Evolutionary conservation across 2,329 filamentous ascomycete genomes (phyloP).

Genomic region (Colletotrichum salicis): DNA sequence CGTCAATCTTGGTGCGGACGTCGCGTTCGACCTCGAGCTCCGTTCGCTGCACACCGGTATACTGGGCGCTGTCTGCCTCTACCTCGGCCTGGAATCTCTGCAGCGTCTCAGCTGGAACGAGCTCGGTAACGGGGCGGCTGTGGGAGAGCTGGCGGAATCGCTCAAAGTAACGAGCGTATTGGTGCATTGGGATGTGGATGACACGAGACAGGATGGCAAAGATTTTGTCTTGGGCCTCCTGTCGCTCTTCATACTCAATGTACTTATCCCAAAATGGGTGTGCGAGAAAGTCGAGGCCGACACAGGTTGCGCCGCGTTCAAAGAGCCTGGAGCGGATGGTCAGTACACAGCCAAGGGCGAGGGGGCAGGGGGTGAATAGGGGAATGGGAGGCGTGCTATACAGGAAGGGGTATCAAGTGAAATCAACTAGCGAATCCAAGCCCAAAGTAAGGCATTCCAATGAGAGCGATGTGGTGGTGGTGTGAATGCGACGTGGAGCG

Average conservation of each 20-base stretch:
- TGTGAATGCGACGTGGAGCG: slow-evolving; percentile 54
- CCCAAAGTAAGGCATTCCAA: slow-evolving; percentile 55
- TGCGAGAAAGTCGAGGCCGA: slow-evolving; percentile 92
- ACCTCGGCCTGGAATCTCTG: slow-evolving; percentile 77
- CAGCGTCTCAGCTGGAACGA: slow-evolving; percentile 76
- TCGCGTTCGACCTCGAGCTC: slow-evolving; percentile 87
- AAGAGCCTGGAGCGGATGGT: slow-evolving; percentile 77
- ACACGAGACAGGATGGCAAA: slow-evolving; percentile 85
- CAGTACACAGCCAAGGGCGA: slow-evolving; percentile 38
- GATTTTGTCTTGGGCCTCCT: slow-evolving; percentile 85
- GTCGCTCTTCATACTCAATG: slow-evolving; percentile 93
- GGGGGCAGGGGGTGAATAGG: slow-evolving; percentile 41
- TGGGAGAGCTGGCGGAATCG: slow-evolving; percentile 84
- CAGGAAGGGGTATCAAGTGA: slow-evolving; percentile 64
- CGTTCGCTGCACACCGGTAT: slow-evolving; percentile 64
- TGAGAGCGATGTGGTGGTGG: slow-evolving; percentile 41
- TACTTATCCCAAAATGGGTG: slow-evolving; percentile 99
- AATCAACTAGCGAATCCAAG: slow-evolving; percentile 63
- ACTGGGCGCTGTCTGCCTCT: slow-evolving; percentile 69
- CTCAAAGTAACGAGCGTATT: slow-evolving; percentile 95
- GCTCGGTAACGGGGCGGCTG: slow-evolving; percentile 75
- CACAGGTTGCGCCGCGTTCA: slow-evolving; percentile 84
- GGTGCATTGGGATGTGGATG: slow-evolving; percentile 91
- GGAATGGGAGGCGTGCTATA: slow-evolving; percentile 65
- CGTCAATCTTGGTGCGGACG: slow-evolving; percentile 81